These are phyloP conservation scores for Arabis alpina DNA, from an alignment of 345 rosid species.

Conservation along the genomic window DNA sequence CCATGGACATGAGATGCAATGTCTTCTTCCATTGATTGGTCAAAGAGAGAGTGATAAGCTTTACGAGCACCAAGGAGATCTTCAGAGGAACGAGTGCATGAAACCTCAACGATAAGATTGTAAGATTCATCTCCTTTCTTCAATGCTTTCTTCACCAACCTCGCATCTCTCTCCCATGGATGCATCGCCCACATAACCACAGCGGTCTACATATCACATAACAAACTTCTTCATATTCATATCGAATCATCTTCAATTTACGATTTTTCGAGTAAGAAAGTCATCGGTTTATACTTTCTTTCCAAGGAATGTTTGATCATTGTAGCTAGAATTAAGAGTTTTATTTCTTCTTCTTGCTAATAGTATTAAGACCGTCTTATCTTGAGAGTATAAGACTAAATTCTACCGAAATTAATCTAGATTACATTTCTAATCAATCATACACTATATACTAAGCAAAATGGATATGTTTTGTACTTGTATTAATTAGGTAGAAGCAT, in stretches of 20 bases:
- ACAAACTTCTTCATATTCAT: conserved; percentile 7
- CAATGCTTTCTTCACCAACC: conserved; percentile 68
- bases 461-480: neutral
- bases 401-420: too few species aligned
- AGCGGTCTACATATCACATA: conserved; percentile 57
- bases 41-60: conserved; percentile 91
- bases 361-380: too few species aligned
- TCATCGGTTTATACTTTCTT: neutral
- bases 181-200: conserved; percentile 74
- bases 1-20: conserved; percentile 59
- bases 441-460: neutral
- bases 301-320: neutral
- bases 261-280: neutral
- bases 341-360: too few species aligned
- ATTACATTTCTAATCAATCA: neutral
- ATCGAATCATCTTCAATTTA: neutral
- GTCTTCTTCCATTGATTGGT: conserved; percentile 83
- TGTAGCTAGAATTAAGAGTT: too few species aligned
- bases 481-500: too few species aligned
- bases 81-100: conserved; percentile 81
- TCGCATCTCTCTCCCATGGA: conserved; percentile 97
- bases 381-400: too few species aligned
- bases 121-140: conserved; percentile 54
- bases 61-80: conserved; percentile 80
- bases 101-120: conserved; percentile 66